Evolutionary conservation across 768 basidiomycete species (phyloP), one percentile per base, ranked within the genome.

Genomic region (Strobilomyces dryophilus): DNA sequence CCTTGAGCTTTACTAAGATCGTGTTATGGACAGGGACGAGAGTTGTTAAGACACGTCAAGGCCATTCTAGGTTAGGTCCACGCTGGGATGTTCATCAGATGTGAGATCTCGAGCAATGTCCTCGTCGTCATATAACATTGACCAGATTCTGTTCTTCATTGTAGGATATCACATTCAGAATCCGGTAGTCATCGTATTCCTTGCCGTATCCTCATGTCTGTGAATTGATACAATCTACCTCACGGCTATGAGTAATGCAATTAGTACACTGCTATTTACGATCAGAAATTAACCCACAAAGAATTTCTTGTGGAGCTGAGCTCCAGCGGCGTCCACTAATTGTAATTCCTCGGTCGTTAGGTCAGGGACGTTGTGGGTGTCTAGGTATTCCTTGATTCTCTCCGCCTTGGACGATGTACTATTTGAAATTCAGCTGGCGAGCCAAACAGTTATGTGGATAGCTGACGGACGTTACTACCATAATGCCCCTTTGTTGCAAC

Each of bases 11-110:
- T n/a, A 40, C 50, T 60, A 15, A 61, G 11, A 35, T 29, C 36
- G 20, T 8, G 39, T 24, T 40, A 56, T 47, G 27, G 57, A 27
- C 27, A 90, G 87, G 85, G 85, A 8, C 80, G 77, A 56, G 87
- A 90, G 47, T 65, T 91, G 52, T 63, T 91, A 57, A 79, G 73
- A 65, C 91, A 91, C 67, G 87, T 92, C 36, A 85, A 81, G 61
- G 77, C 77, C 24, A 69, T 89, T 10, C 67, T 89, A 55, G 79
- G 83, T 47, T 88, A 62, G 80, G 21, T n/a, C 20, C 21, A 24
- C 46, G 21, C 18, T 41, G 42, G 47, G 1, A 29, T 29, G 32
- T 45, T 5, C n/a, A 43, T 36, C 18, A 14, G 10, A 5, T 35
- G 42, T 49, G 44, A 44, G 35, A 21, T 32, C 18, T 51, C 10